Conservation (phyloP, 1,284 basidiomycete species). For the Omphalotus olearius region DNA sequence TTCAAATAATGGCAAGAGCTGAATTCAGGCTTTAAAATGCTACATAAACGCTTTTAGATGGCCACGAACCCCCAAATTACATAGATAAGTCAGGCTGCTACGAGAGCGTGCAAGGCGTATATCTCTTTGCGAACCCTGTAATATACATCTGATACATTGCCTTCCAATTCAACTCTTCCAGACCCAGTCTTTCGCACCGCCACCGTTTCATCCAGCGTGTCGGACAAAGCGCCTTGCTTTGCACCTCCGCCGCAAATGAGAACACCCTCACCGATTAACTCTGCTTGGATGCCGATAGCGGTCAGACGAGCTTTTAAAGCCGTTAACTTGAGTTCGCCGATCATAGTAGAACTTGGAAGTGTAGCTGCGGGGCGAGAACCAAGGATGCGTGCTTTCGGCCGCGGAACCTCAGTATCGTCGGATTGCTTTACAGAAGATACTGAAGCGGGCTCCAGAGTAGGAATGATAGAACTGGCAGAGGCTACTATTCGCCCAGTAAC, state of each 20-base stretch:
- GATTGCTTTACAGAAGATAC: constrained; percentile 26
- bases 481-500: constrained; percentile 82
- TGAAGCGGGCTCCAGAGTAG: constrained; percentile 60
- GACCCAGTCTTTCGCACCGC: constrained; percentile 84
- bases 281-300: constrained; percentile 76
- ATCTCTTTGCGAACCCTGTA: constrained; percentile 84
- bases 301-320: constrained; percentile 77
- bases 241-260: constrained; percentile 82
- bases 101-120: constrained; percentile 84
- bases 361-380: constrained; percentile 57
- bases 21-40: too few species aligned
- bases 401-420: constrained; percentile 20
- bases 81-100: constrained; percentile 54
- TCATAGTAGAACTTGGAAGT: constrained; percentile 87
- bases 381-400: constrained; percentile 38
- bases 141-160: constrained; percentile 84
- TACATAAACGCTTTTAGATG: too few species aligned
- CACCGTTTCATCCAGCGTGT: constrained; percentile 68
- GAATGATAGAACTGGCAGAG: constrained; percentile 74
- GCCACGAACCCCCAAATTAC: too few species aligned
- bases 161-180: constrained; percentile 85
- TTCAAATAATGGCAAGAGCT: too few species aligned
- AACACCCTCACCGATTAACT: constrained; percentile 92
- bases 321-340: constrained; percentile 91
- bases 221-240: constrained; percentile 39